Evolutionary conservation across 805 yeast species (phyloP), one percentile per base, ranked within the genome.

Genomic region (Sungouiozyma ichnusensis): DNA sequence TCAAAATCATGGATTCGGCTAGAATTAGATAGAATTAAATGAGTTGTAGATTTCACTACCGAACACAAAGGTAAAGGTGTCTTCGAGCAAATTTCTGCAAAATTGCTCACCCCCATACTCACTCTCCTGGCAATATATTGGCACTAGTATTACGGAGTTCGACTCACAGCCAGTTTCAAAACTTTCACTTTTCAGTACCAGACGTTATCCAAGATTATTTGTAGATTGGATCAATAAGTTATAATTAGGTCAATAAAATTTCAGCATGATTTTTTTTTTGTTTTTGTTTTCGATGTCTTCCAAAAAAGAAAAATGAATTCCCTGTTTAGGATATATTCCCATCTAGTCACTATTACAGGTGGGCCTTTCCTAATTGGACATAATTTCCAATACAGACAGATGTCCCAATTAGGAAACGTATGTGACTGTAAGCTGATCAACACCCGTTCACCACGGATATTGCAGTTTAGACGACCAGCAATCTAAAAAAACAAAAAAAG

Each of bases 21-120:
- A 4, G 52, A 50, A 41, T 54, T 50, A 13, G 57, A 37, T 40
- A 57, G 44, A 18, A 58, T 36, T 35, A 53, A 39, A 47, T 57
- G 63, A 14, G 62, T 59, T 11, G 67, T 62, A 8, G 87, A 73
- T 4, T 76, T 77, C 3, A 88, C 69, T 38, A 85, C 78, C 2
- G 86, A 73, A 60, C 97, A 87, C 38, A 87, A 61, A 7, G 96
- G 95, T 35, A 87, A 65, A 3, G 94, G 77, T 1, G 87, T 74
- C 40, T 70, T 72, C 33, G 67, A 55, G 62, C 96, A 87, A 33
- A 87, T 69, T 13, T 43, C 44, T 17, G 55, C 55, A 46, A 61
- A 57, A 43, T 57, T 51, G 24, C 57, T 53, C 35, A 57, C 48
- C 2, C 53, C 55, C 64, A 59, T 59, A 13, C 16, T 34, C 32